Conservation (phyloP, 345 rosid species). For the Anacardium occidentale region DNA sequence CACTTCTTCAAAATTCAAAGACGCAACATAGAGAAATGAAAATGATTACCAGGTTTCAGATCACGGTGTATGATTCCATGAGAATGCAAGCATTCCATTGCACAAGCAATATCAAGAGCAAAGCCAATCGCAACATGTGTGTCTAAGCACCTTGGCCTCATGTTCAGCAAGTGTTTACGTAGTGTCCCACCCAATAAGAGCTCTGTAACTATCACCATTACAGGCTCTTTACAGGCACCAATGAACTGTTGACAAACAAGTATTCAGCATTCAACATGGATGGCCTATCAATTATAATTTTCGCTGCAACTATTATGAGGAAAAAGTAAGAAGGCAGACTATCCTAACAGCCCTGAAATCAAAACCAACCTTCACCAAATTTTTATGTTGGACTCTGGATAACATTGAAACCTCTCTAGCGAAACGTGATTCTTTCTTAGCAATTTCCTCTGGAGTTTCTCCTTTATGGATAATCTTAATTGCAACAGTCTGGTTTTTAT, state of each 20-base stretch:
- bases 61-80: constrained; percentile 97
- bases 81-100: constrained; percentile 93
- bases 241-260: constrained; percentile 55
- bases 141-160: constrained; percentile 82
- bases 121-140: constrained; percentile 69
- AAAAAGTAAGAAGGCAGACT: background rate
- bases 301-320: background rate
- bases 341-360: constrained; percentile 8
- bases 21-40: background rate
- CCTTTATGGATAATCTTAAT: constrained; percentile 81
- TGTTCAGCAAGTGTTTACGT: constrained; percentile 74
- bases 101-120: constrained; percentile 90
- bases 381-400: constrained; percentile 87
- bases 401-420: constrained; percentile 90
- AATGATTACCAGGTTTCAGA: constrained; percentile 79
- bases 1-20: background rate
- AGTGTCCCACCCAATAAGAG: constrained; percentile 81
- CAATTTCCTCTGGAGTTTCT: constrained; percentile 76
- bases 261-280: background rate
- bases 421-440: constrained; percentile 78
- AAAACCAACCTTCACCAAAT: constrained; percentile 72
- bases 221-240: constrained; percentile 95
- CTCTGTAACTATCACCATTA: constrained; percentile 94
- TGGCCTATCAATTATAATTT: constrained; percentile 2
- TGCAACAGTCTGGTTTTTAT: constrained; percentile 87